Percentiles rank a stretch among this genome's conserved stretches.
Conservation (phyloP, 176 grass and related monocot genomes). For the Rhipidocladum racemiflorum region DNA sequence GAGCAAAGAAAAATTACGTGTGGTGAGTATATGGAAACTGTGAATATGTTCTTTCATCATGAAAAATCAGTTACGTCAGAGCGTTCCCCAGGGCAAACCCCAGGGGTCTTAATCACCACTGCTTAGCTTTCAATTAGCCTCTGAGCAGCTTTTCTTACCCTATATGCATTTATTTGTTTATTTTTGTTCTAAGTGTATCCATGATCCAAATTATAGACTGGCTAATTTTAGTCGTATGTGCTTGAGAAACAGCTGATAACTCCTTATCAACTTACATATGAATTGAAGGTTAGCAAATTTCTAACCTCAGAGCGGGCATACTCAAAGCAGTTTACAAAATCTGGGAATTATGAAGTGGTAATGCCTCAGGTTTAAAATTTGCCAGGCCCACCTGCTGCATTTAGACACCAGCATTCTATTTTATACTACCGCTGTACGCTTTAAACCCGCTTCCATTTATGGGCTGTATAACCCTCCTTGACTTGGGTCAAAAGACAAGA, state of each 20-base stretch:
- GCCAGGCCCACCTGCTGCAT: too few species aligned
- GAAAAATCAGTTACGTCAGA: too few species aligned
- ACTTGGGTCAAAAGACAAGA: too few species aligned
- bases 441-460: background rate
- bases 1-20: conserved; percentile 89
- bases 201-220: background rate
- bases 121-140: background rate
- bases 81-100: too few species aligned
- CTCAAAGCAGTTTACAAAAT: background rate
- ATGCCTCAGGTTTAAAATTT: too few species aligned
- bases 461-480: background rate
- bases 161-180: background rate
- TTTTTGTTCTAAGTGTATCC: background rate
- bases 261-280: background rate
- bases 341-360: background rate
- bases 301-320: background rate
- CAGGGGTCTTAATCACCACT: too few species aligned
- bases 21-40: conserved; percentile 49
- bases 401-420: too few species aligned
- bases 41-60: conserved; percentile 21
- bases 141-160: background rate
- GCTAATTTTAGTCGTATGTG: background rate
- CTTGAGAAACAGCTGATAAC: background rate
- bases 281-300: background rate
- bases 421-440: too few species aligned